Conservation (phyloP, 1,139 yeast species). For the Debaryomyces sp. region DNA sequence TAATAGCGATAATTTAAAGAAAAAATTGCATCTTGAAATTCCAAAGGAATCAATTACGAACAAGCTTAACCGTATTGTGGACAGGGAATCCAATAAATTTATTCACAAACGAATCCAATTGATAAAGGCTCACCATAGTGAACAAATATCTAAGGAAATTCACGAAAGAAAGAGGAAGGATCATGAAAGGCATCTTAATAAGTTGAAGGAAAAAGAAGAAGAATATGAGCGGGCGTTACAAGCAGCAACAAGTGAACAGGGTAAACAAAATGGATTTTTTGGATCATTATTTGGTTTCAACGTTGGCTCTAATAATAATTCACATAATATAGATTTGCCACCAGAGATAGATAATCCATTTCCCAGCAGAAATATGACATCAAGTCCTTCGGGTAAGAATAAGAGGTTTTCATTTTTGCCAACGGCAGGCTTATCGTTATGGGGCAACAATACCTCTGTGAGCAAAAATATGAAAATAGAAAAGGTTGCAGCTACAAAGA, state of each 20-base stretch:
- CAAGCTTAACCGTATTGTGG: slow-evolving; percentile 33
- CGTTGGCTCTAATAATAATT: slow-evolving; percentile 9
- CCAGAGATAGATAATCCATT: background rate
- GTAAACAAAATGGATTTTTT: slow-evolving; percentile 29
- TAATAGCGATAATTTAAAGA: slow-evolving; percentile 8
- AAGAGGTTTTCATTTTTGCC: slow-evolving; percentile 26
- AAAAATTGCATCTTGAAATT: slow-evolving; percentile 14
- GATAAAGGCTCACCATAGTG: slow-evolving; percentile 43
- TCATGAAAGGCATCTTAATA: slow-evolving; percentile 40
- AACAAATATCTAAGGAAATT: slow-evolving; percentile 40
- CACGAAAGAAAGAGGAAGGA: slow-evolving; percentile 45
- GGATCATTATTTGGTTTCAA: slow-evolving; percentile 31
- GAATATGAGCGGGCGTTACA: slow-evolving; percentile 39
- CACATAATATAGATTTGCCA: background rate
- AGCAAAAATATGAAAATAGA: background rate
- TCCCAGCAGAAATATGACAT: background rate
- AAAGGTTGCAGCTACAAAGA: background rate
- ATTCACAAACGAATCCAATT: slow-evolving; percentile 42
- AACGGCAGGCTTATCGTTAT: slow-evolving; percentile 9
- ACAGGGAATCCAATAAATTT: slow-evolving; percentile 40
- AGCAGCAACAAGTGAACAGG: slow-evolving; percentile 27
- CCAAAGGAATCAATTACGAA: slow-evolving; percentile 25
- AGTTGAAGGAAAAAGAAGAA: slow-evolving; percentile 42
- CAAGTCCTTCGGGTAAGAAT: slow-evolving; percentile 1
- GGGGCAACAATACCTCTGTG: background rate